Evolutionary conservation across 1,284 basidiomycete genomes (phyloP).

Genomic region (Pyrrhoderma lamaoense): DNA sequence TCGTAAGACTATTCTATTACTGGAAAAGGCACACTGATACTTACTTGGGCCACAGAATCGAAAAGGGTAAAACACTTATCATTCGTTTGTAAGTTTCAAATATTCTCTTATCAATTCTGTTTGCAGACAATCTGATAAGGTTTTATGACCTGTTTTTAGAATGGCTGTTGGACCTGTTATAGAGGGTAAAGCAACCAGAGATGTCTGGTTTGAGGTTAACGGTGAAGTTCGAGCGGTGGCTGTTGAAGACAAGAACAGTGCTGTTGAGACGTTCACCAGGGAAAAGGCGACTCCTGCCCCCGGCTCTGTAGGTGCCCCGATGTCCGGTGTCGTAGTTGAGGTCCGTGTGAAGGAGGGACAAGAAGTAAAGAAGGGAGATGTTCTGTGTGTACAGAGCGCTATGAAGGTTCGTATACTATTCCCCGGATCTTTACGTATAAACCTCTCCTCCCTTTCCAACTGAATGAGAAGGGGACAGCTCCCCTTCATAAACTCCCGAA

Average conservation of each 20-base stretch:
- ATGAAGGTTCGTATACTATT: slow-evolving; percentile 63
- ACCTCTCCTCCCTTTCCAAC: too few species aligned
- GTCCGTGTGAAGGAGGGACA: slow-evolving; percentile 96
- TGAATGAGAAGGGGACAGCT: too few species aligned
- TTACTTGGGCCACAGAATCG: slow-evolving; percentile 44
- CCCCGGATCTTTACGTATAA: neutral
- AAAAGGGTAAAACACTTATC: slow-evolving; percentile 96
- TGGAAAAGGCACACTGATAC: neutral
- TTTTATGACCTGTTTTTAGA: slow-evolving; percentile 1
- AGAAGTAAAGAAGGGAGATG: slow-evolving; percentile 96
- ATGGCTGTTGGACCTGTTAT: slow-evolving; percentile 94
- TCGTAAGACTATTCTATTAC: slow-evolving; percentile 29
- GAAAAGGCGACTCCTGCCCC: slow-evolving; percentile 93
- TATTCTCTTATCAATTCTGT: neutral
- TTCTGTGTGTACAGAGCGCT: slow-evolving; percentile 81
- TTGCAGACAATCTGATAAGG: neutral
- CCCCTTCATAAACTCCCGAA: neutral
- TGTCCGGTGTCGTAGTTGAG: slow-evolving; percentile 98
- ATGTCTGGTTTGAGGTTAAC: slow-evolving; percentile 98
- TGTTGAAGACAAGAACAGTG: slow-evolving; percentile 93
- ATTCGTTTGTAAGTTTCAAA: slow-evolving; percentile 57
- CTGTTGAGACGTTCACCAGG: slow-evolving; percentile 88
- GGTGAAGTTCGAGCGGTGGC: slow-evolving; percentile 92
- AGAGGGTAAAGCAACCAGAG: slow-evolving; percentile 84
- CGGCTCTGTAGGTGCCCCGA: slow-evolving; percentile 91